Evolutionary conservation across 768 basidiomycete genomes (phyloP), one percentile per base, ranked within the genome.

Genomic region (Lentinula sp.): DNA sequence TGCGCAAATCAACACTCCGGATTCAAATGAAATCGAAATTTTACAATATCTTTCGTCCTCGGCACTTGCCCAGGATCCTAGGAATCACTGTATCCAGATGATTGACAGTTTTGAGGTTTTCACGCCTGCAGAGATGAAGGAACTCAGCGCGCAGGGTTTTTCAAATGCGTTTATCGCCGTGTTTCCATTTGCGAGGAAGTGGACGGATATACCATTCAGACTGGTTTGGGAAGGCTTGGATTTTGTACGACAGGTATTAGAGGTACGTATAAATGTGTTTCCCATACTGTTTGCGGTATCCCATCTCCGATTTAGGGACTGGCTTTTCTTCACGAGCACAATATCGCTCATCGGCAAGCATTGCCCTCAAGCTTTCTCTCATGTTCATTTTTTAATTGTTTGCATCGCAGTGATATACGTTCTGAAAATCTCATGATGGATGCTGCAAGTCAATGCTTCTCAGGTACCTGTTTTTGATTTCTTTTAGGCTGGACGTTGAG

Each of bases 51-150:
- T 59, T 1, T 59, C 58, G 2, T 59, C 58, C 15, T 45, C 58
- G 21, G 46, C 32, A 16, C 43, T 59, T 15, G 39, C 18, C 11
- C 43, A 35, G 8, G 46, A 59, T 32, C 39, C 58, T 34, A 32
- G 46, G 4, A 59, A 59, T 49, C 58, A 59, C 46, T 59, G 58
- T 18, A 51, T 59, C 34, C 58, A 59, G 34, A 49, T 59, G 58
- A 48, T 59, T 21, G 58, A 59, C n/a, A 2, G 46, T 37, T 59
- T 59, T n/a, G 34, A 48, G 18, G 37, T 59, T 5, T 51, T 42
- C 21, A 42, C 55, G 8, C 55, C 55, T 37, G 39, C 40, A 5
- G 50, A 59, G 46, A 49, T 51, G 58, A 35, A 48, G 34, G 16
- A 37, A 11, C 42, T 45, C 18, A 23, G 23, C 28, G 35, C 31